Base-by-base conservation (phyloP, 495 filamentous ascomycete species). In the Penicilliopsis zonata region DNA sequence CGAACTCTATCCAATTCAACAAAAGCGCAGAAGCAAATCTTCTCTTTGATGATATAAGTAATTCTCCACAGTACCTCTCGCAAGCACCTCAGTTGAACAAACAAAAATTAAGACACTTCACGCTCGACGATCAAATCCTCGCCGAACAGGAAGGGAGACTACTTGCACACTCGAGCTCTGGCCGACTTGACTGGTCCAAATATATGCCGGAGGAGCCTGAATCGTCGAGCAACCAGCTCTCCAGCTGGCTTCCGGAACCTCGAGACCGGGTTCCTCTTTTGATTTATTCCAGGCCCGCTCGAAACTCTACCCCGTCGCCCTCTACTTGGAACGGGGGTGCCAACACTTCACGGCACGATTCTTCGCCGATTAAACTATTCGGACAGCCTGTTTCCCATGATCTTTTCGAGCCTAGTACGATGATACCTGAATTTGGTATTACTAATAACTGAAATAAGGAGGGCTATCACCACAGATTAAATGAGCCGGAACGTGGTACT, bases 201-300 rank as follows among this genome's bases (percentile, higher is more conserved):
- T 13, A 30, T 17, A 20, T 9, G 18, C 30, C 4, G 22, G 21
- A 12, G 13, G 17, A 30, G 19, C 18, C 16, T n/a, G 31, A 16
- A 9, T 36, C 23, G 2, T 34, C 38, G 7, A 30, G 30, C 18
- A 36, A 30, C 18, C 29, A 40, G 24, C 17, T 6, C 5, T 41
- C 32, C 26, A 38, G 30, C 38, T 46, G 45, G 42, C 40, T 43
- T 24, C 36, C 40, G 8, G 22, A 42, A 7, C 44, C 40, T 14
- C n/a, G n/a, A n/a, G n/a, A n/a, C n/a, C n/a, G n/a, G n/a, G n/a
- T n/a, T n/a, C n/a, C n/a, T n/a, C n/a, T n/a, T n/a, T n/a, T n/a
- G n/a, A n/a, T n/a, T n/a, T n/a, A n/a, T n/a, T n/a, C n/a, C n/a
- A n/a, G n/a, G n/a, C n/a, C n/a, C n/a, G n/a, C n/a, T n/a, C n/a